These are phyloP conservation scores for Fusarium tuaranense DNA, from an alignment of 2,329 filamentous ascomycete species.

Conservation along the genomic window DNA sequence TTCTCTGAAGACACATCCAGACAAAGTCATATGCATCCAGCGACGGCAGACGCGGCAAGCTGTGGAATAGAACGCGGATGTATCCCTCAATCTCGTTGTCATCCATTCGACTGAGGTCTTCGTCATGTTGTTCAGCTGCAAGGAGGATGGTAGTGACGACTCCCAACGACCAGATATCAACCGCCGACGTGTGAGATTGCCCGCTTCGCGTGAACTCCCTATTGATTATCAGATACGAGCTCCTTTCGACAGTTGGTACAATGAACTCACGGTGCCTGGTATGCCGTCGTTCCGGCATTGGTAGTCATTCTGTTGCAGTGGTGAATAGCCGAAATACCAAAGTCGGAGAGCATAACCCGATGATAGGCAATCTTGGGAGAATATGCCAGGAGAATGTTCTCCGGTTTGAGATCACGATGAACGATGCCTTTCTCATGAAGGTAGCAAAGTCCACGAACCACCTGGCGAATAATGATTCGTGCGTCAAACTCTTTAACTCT, in stretches of 20 bases:
- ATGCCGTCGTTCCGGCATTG: constrained; percentile 58
- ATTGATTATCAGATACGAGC: constrained; percentile 6
- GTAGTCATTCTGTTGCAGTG: constrained; percentile 57
- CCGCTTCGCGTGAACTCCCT: constrained; percentile 53
- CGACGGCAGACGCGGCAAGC: constrained; percentile 34
- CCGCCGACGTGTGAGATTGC: constrained; percentile 49
- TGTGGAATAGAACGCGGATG: constrained; percentile 32
- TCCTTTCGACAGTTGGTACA: fast-evolving
- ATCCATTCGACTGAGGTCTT: constrained; percentile 44
- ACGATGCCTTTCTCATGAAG: constrained; percentile 63
- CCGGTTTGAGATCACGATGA: constrained; percentile 66
- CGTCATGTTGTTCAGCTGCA: constrained; percentile 38
- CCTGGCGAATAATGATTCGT: constrained; percentile 59
- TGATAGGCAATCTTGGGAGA: constrained; percentile 57
- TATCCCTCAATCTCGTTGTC: constrained; percentile 41
- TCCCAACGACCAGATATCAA: constrained; percentile 67
- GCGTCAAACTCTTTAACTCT: constrained; percentile 55
- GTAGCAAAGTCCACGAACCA: constrained; percentile 59
- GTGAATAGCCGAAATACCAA: constrained; percentile 61
- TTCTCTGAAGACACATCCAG: constrained; percentile 47
- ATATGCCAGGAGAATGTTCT: constrained; percentile 63
- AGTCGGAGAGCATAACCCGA: constrained; percentile 64
- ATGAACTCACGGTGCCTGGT: constrained; percentile 61
- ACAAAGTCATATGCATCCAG: constrained; percentile 46
- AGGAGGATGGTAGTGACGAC: constrained; percentile 56